Evolutionary conservation across 202 grass and related monocot species (phyloP), one percentile per base, ranked within the genome.

Genomic region (Alloteropsis angusta): DNA sequence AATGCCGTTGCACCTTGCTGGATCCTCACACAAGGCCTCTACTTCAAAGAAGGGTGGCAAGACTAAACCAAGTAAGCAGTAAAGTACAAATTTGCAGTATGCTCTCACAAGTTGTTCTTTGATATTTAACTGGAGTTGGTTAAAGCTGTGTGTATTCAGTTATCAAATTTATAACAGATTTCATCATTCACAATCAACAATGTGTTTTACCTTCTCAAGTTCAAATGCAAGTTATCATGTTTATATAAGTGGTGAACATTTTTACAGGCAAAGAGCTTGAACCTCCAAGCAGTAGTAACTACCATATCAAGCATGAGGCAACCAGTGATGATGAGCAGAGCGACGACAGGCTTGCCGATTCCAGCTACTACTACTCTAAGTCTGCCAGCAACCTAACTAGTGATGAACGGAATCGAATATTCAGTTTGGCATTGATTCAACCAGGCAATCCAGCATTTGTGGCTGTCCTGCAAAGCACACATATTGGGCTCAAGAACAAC

Each of bases 331-430:
- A 70, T 15, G 76, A 83, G 23, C 52, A 75, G 44, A 75, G 53
- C 2, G 15, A 70, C 7, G 8, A 81, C 5, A 16, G 50, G 37
- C 39, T 65, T 50, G 17, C 17, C 1, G 32, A 23, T 10, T 65
- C 32, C 30, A n/a, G 41, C n/a, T n/a, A n/a, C 8, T 76, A 71
- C 48, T 85, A 85, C 48, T 76, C 77, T n/a, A 88, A 21, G 65
- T 58, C 37, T 85, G 56, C 82, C 47, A 52, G 49, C 13, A 1
- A 10, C 57, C 71, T 88, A 34, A 81, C 39, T 8, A 2, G 4
- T 5, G 14, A 71, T 36, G 86, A 85, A 47, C 6, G 42, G 48
- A 23, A 66, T 9, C 57, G 81, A 22, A 43, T 81, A 72, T 65
- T 77, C 9, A 8, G 15, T 38, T 72, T 84, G 65, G 65, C 3